Conservation (phyloP, 352 stramenopile species). For the Phytopythium sindhum region DNA sequence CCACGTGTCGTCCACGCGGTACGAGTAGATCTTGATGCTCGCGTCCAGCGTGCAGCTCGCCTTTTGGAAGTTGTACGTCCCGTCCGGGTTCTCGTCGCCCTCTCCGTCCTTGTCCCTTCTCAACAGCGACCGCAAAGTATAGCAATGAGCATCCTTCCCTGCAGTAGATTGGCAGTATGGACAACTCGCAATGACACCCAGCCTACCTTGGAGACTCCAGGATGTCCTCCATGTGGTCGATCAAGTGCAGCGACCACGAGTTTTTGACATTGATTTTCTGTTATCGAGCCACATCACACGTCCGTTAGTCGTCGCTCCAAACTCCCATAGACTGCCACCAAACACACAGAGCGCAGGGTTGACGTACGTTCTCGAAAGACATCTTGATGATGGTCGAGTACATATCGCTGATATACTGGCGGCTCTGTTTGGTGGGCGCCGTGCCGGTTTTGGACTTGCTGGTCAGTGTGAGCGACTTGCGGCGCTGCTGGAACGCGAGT, state of each 20-base stretch:
- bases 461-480: conserved; percentile 61
- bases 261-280: conserved; percentile 98
- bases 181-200: conserved; percentile 5
- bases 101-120: conserved; percentile 15
- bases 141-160: too few relatives aligned
- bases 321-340: background rate
- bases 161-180: too few relatives aligned
- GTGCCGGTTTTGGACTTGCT: conserved; percentile 12
- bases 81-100: conserved; percentile 34
- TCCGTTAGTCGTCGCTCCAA: background rate
- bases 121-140: background rate
- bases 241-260: conserved; percentile 95
- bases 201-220: conserved; percentile 60
- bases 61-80: conserved; percentile 96
- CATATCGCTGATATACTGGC: conserved; percentile 89
- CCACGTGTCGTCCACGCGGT: conserved; percentile 98
- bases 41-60: conserved; percentile 98
- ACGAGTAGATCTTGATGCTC: conserved; percentile 99
- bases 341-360: background rate
- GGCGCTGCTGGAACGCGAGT: conserved; percentile 67
- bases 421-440: conserved; percentile 25
- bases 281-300: background rate
- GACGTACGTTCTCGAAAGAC: conserved; percentile 84
- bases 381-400: conserved; percentile 92
- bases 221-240: conserved; percentile 97